Evolutionary conservation across 352 stramenopile species (phyloP).

Genomic region (Pythium angustatum): DNA sequence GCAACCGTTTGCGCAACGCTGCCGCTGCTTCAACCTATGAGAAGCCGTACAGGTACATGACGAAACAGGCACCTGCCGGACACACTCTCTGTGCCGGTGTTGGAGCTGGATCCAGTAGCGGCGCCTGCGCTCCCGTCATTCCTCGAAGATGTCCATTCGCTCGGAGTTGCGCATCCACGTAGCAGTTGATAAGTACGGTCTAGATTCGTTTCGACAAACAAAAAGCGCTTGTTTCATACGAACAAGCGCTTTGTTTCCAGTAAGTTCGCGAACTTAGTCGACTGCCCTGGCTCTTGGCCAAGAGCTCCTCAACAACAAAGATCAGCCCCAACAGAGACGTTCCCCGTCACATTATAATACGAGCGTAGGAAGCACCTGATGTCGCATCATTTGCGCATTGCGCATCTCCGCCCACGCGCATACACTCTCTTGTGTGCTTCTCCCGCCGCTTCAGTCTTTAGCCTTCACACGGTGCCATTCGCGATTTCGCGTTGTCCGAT

Average conservation of each 20-base stretch:
- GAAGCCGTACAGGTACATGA: too few relatives aligned
- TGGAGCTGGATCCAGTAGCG: too few relatives aligned
- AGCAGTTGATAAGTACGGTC: too few relatives aligned
- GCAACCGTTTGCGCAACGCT: too few relatives aligned
- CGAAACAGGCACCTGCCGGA: too few relatives aligned
- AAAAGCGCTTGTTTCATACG: slow-evolving; percentile 13
- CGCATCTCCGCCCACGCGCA: background rate
- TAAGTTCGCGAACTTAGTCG: slow-evolving; percentile 6
- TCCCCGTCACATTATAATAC: slow-evolving; percentile 19
- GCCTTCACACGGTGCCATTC: slow-evolving; percentile 1
- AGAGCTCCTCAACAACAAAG: slow-evolving; percentile 17
- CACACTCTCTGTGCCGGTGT: too few relatives aligned
- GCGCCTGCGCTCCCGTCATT: too few relatives aligned
- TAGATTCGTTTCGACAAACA: background rate
- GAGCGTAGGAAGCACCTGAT: background rate
- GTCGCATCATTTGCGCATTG: slow-evolving; percentile 15
- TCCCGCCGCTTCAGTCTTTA: background rate
- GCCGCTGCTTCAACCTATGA: too few relatives aligned
- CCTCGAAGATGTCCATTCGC: too few relatives aligned
- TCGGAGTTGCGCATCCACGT: too few relatives aligned
- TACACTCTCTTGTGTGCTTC: background rate
- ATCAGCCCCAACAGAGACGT: too few relatives aligned
- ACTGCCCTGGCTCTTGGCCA: slow-evolving; percentile 10
- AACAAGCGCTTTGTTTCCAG: slow-evolving; percentile 12
- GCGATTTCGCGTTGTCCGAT: background rate